Evolutionary conservation across 2,329 filamentous ascomycete species (phyloP).

Genomic region (Xylariomycetidae sp.): DNA sequence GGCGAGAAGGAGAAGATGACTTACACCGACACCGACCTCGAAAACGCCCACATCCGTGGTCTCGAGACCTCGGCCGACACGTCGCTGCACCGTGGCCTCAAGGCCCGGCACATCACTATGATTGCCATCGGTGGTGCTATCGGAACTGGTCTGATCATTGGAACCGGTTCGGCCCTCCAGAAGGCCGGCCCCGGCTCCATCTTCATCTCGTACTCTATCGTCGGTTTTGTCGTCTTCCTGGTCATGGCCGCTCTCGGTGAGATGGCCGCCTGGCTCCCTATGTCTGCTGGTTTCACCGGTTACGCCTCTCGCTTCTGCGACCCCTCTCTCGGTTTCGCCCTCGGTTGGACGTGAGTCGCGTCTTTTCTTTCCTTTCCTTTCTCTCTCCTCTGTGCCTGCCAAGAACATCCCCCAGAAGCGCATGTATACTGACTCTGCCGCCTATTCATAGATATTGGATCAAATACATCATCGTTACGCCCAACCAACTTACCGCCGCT

Average conservation of each 20-base stretch:
- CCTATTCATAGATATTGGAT: constrained; percentile 59
- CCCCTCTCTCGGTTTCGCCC: constrained; percentile 73
- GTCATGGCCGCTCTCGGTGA: constrained; percentile 80
- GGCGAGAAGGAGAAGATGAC: constrained; percentile 23
- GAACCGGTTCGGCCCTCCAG: constrained; percentile 52
- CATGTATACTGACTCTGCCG: no score
- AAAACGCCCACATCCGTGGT: constrained; percentile 35
- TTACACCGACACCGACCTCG: constrained; percentile 20
- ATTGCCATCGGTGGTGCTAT: constrained; percentile 72
- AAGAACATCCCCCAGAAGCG: no score
- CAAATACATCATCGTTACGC: constrained; percentile 82
- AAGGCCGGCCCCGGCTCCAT: constrained; percentile 59
- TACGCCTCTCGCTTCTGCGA: constrained; percentile 78
- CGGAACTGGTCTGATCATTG: constrained; percentile 70
- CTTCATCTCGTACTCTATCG: constrained; percentile 65
- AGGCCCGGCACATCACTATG: constrained; percentile 53
- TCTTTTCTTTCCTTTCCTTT: not conserved
- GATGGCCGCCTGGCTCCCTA: constrained; percentile 79
- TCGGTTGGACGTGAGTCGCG: constrained; percentile 61
- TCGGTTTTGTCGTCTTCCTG: constrained; percentile 70
- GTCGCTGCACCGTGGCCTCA: constrained; percentile 46
- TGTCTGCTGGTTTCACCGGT: constrained; percentile 74
- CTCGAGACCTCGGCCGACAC: constrained; percentile 46
- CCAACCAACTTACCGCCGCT: constrained; percentile 79
- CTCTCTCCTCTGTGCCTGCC: constrained; percentile 12